Evolutionary conservation across 1,284 basidiomycete species (phyloP).

Genomic region (Anthracocystis panici-leucophaei): DNA sequence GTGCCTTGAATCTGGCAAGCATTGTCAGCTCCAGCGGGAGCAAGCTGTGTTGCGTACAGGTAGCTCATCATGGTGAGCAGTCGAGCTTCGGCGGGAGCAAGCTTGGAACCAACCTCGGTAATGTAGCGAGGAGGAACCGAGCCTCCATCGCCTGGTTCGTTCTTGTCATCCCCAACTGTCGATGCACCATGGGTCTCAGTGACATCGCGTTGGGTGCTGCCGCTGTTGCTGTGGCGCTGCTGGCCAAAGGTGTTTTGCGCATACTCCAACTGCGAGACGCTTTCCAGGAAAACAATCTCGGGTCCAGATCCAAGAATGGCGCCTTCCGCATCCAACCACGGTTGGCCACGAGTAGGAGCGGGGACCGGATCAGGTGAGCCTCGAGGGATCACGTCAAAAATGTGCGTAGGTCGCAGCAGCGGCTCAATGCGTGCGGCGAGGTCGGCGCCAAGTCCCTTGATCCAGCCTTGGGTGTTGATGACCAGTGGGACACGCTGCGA

Average conservation of each 20-base stretch:
- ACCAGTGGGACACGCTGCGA: constrained; percentile 76
- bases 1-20: constrained; percentile 6
- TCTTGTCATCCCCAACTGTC: constrained; percentile 4
- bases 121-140: constrained; percentile 35
- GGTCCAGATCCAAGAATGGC: constrained; percentile 30
- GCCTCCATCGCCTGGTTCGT: constrained; percentile 27
- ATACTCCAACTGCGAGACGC: constrained; percentile 37
- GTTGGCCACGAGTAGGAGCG: constrained; percentile 20
- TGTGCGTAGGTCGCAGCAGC: constrained; percentile 76
- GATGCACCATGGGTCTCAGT: constrained; percentile 6
- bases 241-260: constrained; percentile 25
- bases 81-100: constrained; percentile 55
- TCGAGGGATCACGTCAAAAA: constrained; percentile 73
- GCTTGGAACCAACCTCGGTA: constrained; percentile 28
- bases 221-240: constrained; percentile 3
- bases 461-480: constrained; percentile 97
- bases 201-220: background rate
- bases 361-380: constrained; percentile 16
- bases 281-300: constrained; percentile 33
- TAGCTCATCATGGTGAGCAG: constrained; percentile 50
- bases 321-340: constrained; percentile 43
- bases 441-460: constrained; percentile 90
- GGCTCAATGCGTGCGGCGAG: constrained; percentile 79
- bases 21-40: background rate
- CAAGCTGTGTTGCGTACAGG: constrained; percentile 55